Base-by-base conservation (phyloP, 495 filamentous ascomycete species). In the Copromyces sp. region DNA sequence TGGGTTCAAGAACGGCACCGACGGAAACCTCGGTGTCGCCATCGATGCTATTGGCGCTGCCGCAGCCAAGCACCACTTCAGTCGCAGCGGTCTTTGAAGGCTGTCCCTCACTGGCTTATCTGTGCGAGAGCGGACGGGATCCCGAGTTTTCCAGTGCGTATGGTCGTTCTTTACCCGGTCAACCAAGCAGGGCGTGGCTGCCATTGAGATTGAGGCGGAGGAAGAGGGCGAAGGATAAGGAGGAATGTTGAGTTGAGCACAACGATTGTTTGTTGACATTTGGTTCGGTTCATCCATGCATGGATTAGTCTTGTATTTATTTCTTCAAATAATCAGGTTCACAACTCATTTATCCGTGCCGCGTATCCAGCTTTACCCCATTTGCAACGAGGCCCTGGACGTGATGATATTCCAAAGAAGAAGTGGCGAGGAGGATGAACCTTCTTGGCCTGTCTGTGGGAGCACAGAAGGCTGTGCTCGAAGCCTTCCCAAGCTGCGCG, bases 1-100 rank as follows among this genome's bases (percentile, higher is more conserved):
- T 69, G 95, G 95, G 14, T 99, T 97, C 91, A 99, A 98, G 89
- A 99, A 99, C 80, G 95, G 95, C 65, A 99, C 95, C 39, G 95
- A 99, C 78, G 95, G 95, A n/a, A 92, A 90, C 77, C 82, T 99
- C 69, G 89, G 87, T 32, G 95, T 99, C 17, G 94, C 95, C 61
- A 94, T 99, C 75, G 95, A 99, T 79, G 95, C 95, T 65, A 96
- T 98, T 74, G 94, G 95, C 71, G 90, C 94, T 9, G 95, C 95
- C 4, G 91, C 93, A 38, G 89, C 94, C 73, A 92, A 91, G 77
- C 95, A 99, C 83, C 94, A 96, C 82, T 99, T 99, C 87, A 93
- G 24, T 24, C 24, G 24, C 24, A 24, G 24, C 24, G 24, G 24
- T 24, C 24, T 24, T 24, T 24, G 24, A 24, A 24, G 24, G 24